Base-by-base conservation (phyloP, 129 eudicot genomes). In the Apium graveolens region DNA sequence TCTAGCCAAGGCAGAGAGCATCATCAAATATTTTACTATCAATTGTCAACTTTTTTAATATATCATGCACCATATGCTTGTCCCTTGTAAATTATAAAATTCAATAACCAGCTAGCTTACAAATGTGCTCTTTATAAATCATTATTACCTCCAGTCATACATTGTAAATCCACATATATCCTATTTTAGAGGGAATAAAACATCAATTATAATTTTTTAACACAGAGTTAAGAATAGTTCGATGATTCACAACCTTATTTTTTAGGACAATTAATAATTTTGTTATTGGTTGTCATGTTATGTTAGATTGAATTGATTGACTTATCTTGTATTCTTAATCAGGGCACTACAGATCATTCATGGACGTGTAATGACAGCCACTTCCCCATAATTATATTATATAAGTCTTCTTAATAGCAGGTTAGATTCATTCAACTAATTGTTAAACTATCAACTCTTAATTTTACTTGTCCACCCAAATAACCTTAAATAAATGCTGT, bases 391-490 rank as follows among this genome's bases (percentile, higher is more conserved):
- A 68, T 72, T 72, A 21, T 38, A 45, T 35, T 18, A 17, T n/a
- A 7, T n/a, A 10, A 55, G 46, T n/a, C 60, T 78, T 39, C 20
- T 8, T 9, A 80, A 26, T 7, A 74, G 32, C 13, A 13, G 72
- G 72, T 66, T 66, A 66, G 39, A 66, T 66, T 66, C 9, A 66
- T 29, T 66, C 72, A 39, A 66, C 39, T 66, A 31, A 31, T 66
- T 42, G 10, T 75, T 70, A 60, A 60, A 31, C 78, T 60, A 87
- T 78, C 49, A 78, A 70, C 77, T 41, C 76, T 76, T 78, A 85
- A 84, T 83, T 85, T 80, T 75, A 74, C 86, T 84, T 82, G 84
- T 77, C 78, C 68, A 82, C 86, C 86, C 38, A 81, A 73, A 70
- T 43, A 43, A 74, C 83, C 49, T 24, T 69, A 76, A 13, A 21